Percentiles rank a stretch among this genome's conserved stretches.
These are phyloP conservation scores for Aspergillus sp. DNA, from an alignment of 2,329 filamentous ascomycete genomes.

Conservation along the genomic window DNA sequence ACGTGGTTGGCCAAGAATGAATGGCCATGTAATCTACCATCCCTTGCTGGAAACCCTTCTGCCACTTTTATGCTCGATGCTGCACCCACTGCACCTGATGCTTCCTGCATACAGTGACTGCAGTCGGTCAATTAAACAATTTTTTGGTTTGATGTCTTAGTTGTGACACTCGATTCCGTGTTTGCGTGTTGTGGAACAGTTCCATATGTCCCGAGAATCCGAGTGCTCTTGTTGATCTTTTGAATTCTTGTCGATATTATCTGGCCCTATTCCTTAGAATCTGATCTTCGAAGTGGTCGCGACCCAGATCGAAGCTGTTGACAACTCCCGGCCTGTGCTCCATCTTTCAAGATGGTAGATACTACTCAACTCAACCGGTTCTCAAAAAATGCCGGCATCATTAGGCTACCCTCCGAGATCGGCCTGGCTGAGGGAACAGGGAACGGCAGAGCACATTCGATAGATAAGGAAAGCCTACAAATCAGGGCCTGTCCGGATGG, in stretches of 20 bases:
- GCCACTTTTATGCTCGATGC: background rate
- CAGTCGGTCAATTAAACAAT: background rate
- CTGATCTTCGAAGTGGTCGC: background rate
- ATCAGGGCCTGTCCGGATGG: background rate
- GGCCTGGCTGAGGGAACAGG: background rate
- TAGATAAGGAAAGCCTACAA: background rate
- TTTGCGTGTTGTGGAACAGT: background rate
- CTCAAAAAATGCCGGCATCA: background rate
- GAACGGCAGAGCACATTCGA: background rate
- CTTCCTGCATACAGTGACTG: background rate
- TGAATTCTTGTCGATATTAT: background rate
- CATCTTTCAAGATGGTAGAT: background rate
- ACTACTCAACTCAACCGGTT: background rate
- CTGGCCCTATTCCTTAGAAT: background rate
- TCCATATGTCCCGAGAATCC: background rate
- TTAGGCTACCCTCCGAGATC: background rate
- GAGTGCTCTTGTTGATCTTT: background rate
- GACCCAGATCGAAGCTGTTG: background rate
- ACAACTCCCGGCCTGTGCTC: background rate
- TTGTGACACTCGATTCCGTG: background rate
- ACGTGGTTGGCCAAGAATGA: background rate
- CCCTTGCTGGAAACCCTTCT: background rate
- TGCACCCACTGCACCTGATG: background rate
- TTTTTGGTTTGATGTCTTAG: background rate
- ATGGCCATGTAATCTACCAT: background rate